Conservation (phyloP, 2,329 filamentous ascomycete genomes). For the Acarospora socialis region DNA sequence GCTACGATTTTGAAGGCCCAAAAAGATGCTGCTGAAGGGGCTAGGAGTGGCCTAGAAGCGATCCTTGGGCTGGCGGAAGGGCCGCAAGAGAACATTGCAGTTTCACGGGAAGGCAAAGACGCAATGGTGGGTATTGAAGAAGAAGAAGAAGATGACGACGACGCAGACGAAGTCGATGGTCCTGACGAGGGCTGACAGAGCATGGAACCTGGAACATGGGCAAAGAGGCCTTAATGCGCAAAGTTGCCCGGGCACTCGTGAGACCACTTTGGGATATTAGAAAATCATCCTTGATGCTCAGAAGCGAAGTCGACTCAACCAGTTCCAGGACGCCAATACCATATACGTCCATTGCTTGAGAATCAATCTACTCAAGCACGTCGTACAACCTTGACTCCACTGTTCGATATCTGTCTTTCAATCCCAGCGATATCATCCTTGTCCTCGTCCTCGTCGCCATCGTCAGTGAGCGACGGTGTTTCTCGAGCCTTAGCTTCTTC, state of each 20-base stretch:
- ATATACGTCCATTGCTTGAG: too few species aligned
- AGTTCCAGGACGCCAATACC: too few species aligned
- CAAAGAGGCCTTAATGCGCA: too few species aligned
- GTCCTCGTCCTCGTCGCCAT: slow-evolving; percentile 20
- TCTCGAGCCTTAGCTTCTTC: slow-evolving; percentile 49
- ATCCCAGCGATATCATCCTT: slow-evolving; percentile 40
- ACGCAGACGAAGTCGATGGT: too few species aligned
- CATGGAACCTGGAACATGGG: too few species aligned
- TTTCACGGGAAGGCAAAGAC: too few species aligned
- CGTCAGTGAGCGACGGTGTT: slow-evolving; percentile 18
- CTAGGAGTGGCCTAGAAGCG: slow-evolving; percentile 19
- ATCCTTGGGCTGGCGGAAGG: slow-evolving; percentile 1
- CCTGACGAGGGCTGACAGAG: too few species aligned
- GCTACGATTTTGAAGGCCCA: slow-evolving; percentile 54
- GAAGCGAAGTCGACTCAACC: too few species aligned
- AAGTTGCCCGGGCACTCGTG: too few species aligned
- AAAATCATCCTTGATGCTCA: too few species aligned
- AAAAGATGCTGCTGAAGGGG: slow-evolving; percentile 30
- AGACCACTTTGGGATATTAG: too few species aligned
- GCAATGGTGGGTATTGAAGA: slow-evolving; percentile 1
- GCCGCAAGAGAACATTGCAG: too few species aligned
- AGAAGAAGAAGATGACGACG: slow-evolving; percentile 1
- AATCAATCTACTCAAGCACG: slow-evolving; percentile 5
- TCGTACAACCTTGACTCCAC: slow-evolving; percentile 55
- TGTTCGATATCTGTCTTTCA: slow-evolving; percentile 25